Base-by-base conservation (phyloP, 768 basidiomycete species). In the Russula griseocarnosa region DNA sequence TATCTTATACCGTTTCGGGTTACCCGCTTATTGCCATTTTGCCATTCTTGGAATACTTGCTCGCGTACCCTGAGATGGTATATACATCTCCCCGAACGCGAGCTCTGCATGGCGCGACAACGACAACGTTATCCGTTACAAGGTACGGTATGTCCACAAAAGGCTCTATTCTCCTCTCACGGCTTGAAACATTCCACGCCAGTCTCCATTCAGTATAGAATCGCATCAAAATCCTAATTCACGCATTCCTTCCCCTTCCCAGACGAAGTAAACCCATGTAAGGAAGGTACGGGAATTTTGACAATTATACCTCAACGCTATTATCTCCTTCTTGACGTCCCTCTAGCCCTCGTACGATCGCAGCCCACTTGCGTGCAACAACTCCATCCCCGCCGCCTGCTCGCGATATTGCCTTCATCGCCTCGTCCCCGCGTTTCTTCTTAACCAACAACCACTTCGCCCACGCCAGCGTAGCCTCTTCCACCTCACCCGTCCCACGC, bases 371-470 rank as follows among this genome's bases (percentile, higher is more conserved):
- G 67, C 70, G 68, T 60, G 76, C 76, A 67, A 81, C 69, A 49
- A 40, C 69, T 65, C 76, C 73, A 61, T 74, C 74, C 52, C 61
- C 59, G 74, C 66, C 60, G 70, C 72, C 70, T 63, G 71, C 74
- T 58, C 69, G 71, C 46, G 72, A 73, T 53, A 83, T 73, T 47
- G 77, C 70, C 49, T 67, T 74, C 42, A 72, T 74, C 60, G 78
- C 81, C 66, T 75, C 77, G 7, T 64, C 63, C 4, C 63, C 63
- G 4, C 63, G 63, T 30, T 32, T 54, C 38, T 26, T 60, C 57
- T 72, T 69, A 50, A 61, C 64, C 70, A 79, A 69, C 34, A 84
- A 65, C 83, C 83, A 85, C 59, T 69, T 68, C 18, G 78, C 81
- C 80, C 80, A 84, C 62, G 70, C 74, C 53, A 76, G 66, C 40